Conservation (phyloP, 768 basidiomycete genomes). For the Kwoniella heveanensis region DNA sequence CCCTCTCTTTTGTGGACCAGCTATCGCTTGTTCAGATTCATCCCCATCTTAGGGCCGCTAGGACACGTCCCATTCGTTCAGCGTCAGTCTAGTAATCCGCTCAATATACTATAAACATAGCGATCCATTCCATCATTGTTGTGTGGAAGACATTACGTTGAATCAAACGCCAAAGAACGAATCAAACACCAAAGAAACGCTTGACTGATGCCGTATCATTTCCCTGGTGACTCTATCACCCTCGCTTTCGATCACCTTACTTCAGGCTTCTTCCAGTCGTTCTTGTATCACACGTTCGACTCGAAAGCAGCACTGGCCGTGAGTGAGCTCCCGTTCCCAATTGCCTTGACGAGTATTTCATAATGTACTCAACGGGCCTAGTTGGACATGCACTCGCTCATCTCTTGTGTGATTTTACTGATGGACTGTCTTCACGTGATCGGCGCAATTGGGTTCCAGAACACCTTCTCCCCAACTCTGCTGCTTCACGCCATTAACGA, state of each 20-base stretch:
- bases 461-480: conserved; percentile 68
- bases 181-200: too few species aligned
- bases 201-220: neutral
- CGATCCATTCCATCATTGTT: too few species aligned
- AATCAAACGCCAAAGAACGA: too few species aligned
- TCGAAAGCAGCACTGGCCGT: conserved; percentile 29
- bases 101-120: too few species aligned
- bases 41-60: conserved; percentile 74
- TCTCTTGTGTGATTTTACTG: too few species aligned
- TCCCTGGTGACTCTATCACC: neutral
- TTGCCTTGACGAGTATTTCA: too few species aligned
- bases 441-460: conserved; percentile 59
- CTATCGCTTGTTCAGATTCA: conserved; percentile 66
- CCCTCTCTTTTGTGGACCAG: conserved; percentile 9
- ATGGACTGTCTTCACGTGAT: too few species aligned
- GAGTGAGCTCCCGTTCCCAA: conserved; percentile 1
- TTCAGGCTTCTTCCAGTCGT: conserved; percentile 18
- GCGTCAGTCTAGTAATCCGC: conserved; percentile 59
- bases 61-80: conserved; percentile 65
- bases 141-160: too few species aligned
- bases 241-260: too few species aligned
- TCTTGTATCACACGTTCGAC: conserved; percentile 33
- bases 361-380: too few species aligned
- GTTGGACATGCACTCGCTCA: too few species aligned
- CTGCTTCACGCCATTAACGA: conserved; percentile 77